These are phyloP conservation scores for Panaeolus papilionaceus DNA, from an alignment of 768 basidiomycete genomes.

Conservation along the genomic window DNA sequence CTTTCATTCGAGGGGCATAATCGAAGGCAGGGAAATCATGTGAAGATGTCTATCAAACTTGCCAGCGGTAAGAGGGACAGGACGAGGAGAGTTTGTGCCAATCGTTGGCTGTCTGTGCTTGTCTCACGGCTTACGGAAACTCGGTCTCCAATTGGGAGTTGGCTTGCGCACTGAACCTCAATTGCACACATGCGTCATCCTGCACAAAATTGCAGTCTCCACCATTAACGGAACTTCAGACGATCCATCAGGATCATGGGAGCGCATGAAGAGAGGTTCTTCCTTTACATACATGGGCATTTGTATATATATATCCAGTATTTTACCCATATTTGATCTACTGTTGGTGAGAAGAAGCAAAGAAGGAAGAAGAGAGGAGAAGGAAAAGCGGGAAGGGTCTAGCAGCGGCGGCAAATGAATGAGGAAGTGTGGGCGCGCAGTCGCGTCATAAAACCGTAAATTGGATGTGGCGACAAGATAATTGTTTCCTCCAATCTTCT, in stretches of 20 bases:
- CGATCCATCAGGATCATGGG: slow-evolving; percentile 13
- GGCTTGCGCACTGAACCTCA: too few species aligned
- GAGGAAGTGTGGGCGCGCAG: background rate
- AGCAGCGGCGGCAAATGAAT: slow-evolving; percentile 13
- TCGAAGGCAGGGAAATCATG: slow-evolving; percentile 6
- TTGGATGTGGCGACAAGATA: slow-evolving; percentile 11
- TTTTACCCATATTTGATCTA: slow-evolving; percentile 9
- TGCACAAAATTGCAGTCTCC: background rate
- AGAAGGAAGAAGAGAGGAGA: slow-evolving; percentile 11
- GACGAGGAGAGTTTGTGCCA: slow-evolving; percentile 14
- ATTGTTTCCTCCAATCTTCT: background rate
- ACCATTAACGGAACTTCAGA: slow-evolving; percentile 9
- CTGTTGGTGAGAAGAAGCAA: slow-evolving; percentile 2
- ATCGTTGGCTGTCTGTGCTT: slow-evolving; percentile 2
- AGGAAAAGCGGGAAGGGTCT: slow-evolving; percentile 9
- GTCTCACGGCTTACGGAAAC: slow-evolving; percentile 10
- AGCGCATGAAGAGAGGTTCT: slow-evolving; percentile 12
- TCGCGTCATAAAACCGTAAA: slow-evolving; percentile 14
- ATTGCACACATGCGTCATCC: slow-evolving; percentile 1
- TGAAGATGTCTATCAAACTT: slow-evolving; percentile 13
- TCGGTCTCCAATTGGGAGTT: background rate
- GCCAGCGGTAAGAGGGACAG: slow-evolving; percentile 9
- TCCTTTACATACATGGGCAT: slow-evolving; percentile 14
- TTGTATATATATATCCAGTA: slow-evolving; percentile 15
- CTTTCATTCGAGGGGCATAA: background rate